A percentile compares a stretch with the other conserved stretches of the same genome.
phyloP scores from a whole-genome alignment of 768 basidiomycete genomes.

The Boletus tylopilopsis region DNA sequence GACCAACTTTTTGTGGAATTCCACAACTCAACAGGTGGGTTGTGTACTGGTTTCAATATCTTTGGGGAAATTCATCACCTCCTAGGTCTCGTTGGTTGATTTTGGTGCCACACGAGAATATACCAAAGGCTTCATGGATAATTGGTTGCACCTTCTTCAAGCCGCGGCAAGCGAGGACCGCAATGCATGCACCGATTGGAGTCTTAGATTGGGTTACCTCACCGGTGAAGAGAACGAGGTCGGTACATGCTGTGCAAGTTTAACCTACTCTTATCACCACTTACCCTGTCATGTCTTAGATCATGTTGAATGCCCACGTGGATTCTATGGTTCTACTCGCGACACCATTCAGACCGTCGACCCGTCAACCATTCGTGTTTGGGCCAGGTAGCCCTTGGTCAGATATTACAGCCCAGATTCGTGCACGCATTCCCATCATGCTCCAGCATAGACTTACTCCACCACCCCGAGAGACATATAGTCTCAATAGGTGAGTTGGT shows the following conservation, averaged over 20 bases:
- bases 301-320: constrained; percentile 86
- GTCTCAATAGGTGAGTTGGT: constrained; percentile 72
- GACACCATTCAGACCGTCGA: constrained; percentile 69
- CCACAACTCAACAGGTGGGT: constrained; percentile 58
- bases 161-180: constrained; percentile 72
- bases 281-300: constrained; percentile 29
- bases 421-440: constrained; percentile 86
- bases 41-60: not conserved
- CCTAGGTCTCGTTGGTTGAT: constrained; percentile 82
- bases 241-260: not conserved
- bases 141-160: constrained; percentile 80
- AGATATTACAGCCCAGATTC: constrained; percentile 71
- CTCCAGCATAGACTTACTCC: constrained; percentile 83
- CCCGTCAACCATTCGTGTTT: constrained; percentile 76
- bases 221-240: constrained; percentile 87
- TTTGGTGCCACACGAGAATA: constrained; percentile 95
- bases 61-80: not conserved
- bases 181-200: constrained; percentile 64
- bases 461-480: constrained; percentile 92
- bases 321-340: constrained; percentile 81
- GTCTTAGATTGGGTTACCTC: constrained; percentile 81
- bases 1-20: constrained; percentile 95
- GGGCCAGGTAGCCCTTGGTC: constrained; percentile 62
- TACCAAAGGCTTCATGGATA: constrained; percentile 79
- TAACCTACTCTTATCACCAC: not conserved